Base-by-base conservation (phyloP, 441 rosid species). In the Rhodomyrtus psidioides region DNA sequence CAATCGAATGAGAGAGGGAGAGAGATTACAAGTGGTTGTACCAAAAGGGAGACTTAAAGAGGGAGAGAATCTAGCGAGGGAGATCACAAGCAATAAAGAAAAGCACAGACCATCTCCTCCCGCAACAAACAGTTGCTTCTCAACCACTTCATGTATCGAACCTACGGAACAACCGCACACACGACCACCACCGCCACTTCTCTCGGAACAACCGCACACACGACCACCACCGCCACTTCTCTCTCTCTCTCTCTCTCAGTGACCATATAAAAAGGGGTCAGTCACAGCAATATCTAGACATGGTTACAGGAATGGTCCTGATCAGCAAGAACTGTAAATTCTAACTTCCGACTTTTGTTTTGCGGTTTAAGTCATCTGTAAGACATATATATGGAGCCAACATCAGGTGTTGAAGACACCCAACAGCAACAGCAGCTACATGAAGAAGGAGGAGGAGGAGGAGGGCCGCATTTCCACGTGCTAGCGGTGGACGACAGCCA, bases 401-500 rank as follows among this genome's bases (percentile, higher is more conserved):
- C 85, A 65, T 79, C 89, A 83, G 79, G 42, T 15, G 39, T n/a
- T 27, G 86, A 62, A 75, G 59, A 62, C 13, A 65, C 65, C 54
- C 85, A 60, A 83, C 82, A 62, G n/a, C 85, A 86, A 81, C 27
- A 88, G 51, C 82, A 84, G 76, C 49, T 65, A 65, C 76, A 23
- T 3, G 76, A 10, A 9, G 46, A 14, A 56, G 59, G 65, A 44
- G 82, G 74, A 49, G 55, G 42, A 9, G 44, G 84, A n/a, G 84
- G 76, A 55, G 53, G 54, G 17, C 85, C 84, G 26, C 89, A 83
- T 82, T 90, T 91, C 84, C 93, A 91, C 84, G 90, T 91, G 23
- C 79, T 91, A 59, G 93, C 91, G 3, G 93, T 91, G 44, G 93
- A 91, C 84, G 93, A 91, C 84, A 91, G 91, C 88, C 83, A 88